These are phyloP conservation scores for Exophiala viscosa DNA, from an alignment of 2,329 filamentous ascomycete genomes.

Conservation along the genomic window DNA sequence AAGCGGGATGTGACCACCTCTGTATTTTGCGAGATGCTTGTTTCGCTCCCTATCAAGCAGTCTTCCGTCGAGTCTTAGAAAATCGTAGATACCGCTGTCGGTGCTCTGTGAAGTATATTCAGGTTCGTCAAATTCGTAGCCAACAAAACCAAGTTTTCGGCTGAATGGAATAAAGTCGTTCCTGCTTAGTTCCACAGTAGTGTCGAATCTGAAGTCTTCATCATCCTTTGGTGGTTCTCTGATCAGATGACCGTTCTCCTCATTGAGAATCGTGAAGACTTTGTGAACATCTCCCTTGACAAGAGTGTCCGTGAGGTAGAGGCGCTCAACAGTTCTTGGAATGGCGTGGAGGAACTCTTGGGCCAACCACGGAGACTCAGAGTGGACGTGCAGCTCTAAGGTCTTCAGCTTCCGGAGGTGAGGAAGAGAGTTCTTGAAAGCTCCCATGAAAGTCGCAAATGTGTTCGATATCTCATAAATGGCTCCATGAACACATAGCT, in stretches of 20 bases:
- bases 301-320: slow-evolving; percentile 18
- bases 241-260: neutral
- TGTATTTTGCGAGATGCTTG: slow-evolving; percentile 13
- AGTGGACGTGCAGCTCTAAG: slow-evolving; percentile 23
- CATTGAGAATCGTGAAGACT: neutral
- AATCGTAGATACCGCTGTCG: slow-evolving; percentile 2
- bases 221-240: neutral
- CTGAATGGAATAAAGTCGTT: slow-evolving; percentile 17
- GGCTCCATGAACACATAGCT: slow-evolving; percentile 16
- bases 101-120: neutral
- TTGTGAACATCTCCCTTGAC: neutral
- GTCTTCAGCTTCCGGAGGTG: slow-evolving; percentile 10
- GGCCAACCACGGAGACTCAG: slow-evolving; percentile 10
- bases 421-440: slow-evolving; percentile 10
- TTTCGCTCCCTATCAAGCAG: slow-evolving; percentile 25
- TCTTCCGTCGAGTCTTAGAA: slow-evolving; percentile 24
- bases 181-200: slow-evolving; percentile 11
- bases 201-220: neutral
- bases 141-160: slow-evolving; percentile 17
- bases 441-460: slow-evolving; percentile 13
- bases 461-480: slow-evolving; percentile 5
- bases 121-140: slow-evolving; percentile 17
- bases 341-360: slow-evolving; percentile 17
- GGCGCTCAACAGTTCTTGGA: slow-evolving; percentile 14
- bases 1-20: slow-evolving; percentile 7